A percentile compares a stretch with the other conserved stretches of the same genome.
phyloP scores from a whole-genome alignment of 129 eudicot species.

The Ambrosia trifida region DNA sequence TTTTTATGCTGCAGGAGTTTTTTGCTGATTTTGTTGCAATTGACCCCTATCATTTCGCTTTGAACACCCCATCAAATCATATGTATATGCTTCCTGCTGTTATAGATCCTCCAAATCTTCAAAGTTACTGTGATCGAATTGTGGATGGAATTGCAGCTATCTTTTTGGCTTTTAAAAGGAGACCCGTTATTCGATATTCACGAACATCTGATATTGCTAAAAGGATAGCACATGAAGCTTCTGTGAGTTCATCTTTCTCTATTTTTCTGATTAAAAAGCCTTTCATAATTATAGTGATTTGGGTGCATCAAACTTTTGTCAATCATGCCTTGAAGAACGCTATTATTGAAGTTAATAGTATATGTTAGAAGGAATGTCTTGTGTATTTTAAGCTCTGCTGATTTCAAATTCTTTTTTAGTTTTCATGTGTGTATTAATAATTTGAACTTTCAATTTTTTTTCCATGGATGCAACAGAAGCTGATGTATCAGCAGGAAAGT shows the following conservation, averaged over 20 bases:
- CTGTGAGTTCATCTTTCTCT: conserved; percentile 46
- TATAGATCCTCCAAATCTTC: conserved; percentile 75
- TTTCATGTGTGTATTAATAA: neutral
- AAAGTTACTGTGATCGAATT: conserved; percentile 77
- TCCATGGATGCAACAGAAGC: conserved; percentile 57
- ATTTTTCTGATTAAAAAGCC: neutral
- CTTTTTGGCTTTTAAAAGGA: conserved; percentile 77
- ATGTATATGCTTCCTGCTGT: conserved; percentile 96
- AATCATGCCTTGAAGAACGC: conserved; percentile 11
- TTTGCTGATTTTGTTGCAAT: conserved; percentile 92
- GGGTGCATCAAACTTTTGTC: conserved; percentile 8
- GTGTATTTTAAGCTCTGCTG: neutral
- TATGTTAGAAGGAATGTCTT: conserved; percentile 5
- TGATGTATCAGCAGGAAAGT: conserved; percentile 99
- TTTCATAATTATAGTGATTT: conserved; percentile 11
- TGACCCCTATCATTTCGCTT: conserved; percentile 76
- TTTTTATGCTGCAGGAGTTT: conserved; percentile 64
- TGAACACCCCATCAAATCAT: conserved; percentile 74
- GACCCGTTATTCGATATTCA: conserved; percentile 89
- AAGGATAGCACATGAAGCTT: conserved; percentile 88
- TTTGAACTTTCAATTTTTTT: neutral
- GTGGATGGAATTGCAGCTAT: conserved; percentile 95
- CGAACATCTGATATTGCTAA: conserved; percentile 86
- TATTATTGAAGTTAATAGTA: conserved; percentile 5
- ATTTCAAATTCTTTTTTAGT: neutral